Evolutionary conservation across 2,329 filamentous ascomycete species (phyloP).

Genomic region (Aspergillus sp.): DNA sequence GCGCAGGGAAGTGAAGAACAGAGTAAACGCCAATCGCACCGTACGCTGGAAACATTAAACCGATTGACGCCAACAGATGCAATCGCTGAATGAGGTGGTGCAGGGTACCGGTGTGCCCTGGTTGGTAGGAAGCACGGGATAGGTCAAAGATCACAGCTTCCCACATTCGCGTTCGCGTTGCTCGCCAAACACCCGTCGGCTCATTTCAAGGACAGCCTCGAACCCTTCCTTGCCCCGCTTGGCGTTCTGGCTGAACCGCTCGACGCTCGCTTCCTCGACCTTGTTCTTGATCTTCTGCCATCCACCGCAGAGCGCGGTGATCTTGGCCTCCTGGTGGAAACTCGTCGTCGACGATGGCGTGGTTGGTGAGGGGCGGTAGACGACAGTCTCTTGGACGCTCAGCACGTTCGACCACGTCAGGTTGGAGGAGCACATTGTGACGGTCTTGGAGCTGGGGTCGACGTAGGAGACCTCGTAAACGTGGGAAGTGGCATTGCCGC

Average conservation of each 20-base stretch:
- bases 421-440: conserved; percentile 96
- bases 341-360: conserved; percentile 62
- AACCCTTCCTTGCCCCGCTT: conserved; percentile 89
- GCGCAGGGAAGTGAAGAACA: conserved; percentile 2
- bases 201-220: conserved; percentile 91
- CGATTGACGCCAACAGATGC: conserved; percentile 30
- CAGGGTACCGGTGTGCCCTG: neutral
- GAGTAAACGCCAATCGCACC: conserved; percentile 22
- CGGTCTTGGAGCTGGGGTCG: conserved; percentile 75
- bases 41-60: conserved; percentile 20
- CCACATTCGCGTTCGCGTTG: conserved; percentile 67
- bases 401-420: conserved; percentile 89
- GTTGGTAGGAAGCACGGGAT: too few species aligned
- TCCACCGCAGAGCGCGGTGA: conserved; percentile 90
- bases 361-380: conserved; percentile 66
- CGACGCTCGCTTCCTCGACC: conserved; percentile 89
- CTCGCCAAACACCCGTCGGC: conserved; percentile 84
- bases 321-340: conserved; percentile 86
- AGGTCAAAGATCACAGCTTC: conserved; percentile 33
- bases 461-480: conserved; percentile 97
- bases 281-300: conserved; percentile 97
- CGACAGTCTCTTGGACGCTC: conserved; percentile 87
- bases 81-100: conserved; percentile 28
- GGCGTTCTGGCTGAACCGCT: conserved; percentile 88
- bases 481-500: conserved; percentile 75